These are phyloP conservation scores for Coniochaeta prunicola DNA, from an alignment of 2,329 filamentous ascomycete genomes.

Conservation along the genomic window DNA sequence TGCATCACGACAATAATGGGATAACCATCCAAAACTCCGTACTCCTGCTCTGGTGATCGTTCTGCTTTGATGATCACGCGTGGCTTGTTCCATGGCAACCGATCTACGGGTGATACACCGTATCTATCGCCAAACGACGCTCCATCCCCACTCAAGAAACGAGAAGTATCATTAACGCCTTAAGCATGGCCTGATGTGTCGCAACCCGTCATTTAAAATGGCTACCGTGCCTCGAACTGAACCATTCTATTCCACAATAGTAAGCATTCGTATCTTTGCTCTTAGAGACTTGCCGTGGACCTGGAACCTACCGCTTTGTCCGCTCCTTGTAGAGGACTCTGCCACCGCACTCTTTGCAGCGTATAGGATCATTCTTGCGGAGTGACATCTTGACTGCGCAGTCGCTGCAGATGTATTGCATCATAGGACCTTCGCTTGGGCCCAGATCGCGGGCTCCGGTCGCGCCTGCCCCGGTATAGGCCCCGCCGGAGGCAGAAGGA, in stretches of 20 bases:
- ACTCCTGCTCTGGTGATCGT: background rate
- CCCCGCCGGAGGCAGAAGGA: slow-evolving; percentile 43
- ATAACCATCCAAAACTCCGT: background rate
- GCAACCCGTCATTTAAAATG: background rate
- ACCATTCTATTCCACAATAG: slow-evolving; percentile 66
- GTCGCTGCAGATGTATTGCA: slow-evolving; percentile 74
- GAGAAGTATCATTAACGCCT: background rate
- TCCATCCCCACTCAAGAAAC: too few relatives aligned
- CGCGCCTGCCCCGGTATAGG: slow-evolving; percentile 26
- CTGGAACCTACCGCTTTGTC: slow-evolving; percentile 74
- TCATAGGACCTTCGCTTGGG: slow-evolving; percentile 43
- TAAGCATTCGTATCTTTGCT: slow-evolving; percentile 12
- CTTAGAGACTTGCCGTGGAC: background rate
- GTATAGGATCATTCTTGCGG: slow-evolving; percentile 71
- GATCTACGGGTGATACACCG: too few relatives aligned
- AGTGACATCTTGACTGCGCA: slow-evolving; percentile 72
- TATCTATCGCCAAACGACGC: too few relatives aligned
- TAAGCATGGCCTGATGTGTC: background rate
- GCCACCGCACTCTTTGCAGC: slow-evolving; percentile 90
- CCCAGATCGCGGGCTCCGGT: slow-evolving; percentile 22
- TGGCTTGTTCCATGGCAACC: background rate
- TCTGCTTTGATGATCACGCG: too few relatives aligned
- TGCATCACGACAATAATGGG: background rate
- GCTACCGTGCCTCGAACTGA: slow-evolving; percentile 89
- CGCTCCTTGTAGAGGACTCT: slow-evolving; percentile 96